A percentile compares a stretch with the other conserved stretches of the same genome.
These are phyloP conservation scores for Talaromyces sp. DNA, from an alignment of 2,329 filamentous ascomycete genomes.

Conservation along the genomic window DNA sequence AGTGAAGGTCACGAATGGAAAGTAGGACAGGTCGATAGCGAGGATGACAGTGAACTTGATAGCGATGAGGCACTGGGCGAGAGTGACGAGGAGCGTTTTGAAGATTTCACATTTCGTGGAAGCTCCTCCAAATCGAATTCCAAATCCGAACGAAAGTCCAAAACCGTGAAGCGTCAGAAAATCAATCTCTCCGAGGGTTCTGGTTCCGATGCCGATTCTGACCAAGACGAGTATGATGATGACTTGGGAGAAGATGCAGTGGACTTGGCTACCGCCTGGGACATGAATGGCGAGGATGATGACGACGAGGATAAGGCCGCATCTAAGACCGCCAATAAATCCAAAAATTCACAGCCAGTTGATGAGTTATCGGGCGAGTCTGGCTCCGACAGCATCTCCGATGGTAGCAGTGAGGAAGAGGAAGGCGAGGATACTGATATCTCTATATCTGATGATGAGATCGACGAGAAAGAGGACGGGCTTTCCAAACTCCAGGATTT, in stretches of 20 bases:
- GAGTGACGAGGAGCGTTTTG: conserved; percentile 81
- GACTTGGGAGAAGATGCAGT: conserved; percentile 63
- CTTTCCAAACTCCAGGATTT: conserved; percentile 65
- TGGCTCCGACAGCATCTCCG: conserved; percentile 20
- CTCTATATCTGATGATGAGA: conserved; percentile 48
- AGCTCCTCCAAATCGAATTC: conserved; percentile 46
- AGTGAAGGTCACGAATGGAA: conserved; percentile 84
- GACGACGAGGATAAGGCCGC: conserved; percentile 30
- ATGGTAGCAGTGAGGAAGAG: conserved; percentile 40
- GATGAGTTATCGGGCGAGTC: conserved; percentile 17
- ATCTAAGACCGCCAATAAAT: conserved; percentile 27
- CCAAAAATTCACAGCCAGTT: conserved; percentile 25
- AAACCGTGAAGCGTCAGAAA: conserved; percentile 30
- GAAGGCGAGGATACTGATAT: conserved; percentile 49
- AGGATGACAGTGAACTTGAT: conserved; percentile 67
- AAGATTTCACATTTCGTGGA: conserved; percentile 68
- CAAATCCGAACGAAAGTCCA: conserved; percentile 33
- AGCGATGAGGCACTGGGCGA: conserved; percentile 82
- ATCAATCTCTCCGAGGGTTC: conserved; percentile 52
- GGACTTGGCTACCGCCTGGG: conserved; percentile 60
- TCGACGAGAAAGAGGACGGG: conserved; percentile 47
- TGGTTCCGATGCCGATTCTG: conserved; percentile 37
- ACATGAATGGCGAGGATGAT: conserved; percentile 50
- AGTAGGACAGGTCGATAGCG: conserved; percentile 65
- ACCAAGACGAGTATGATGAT: conserved; percentile 49